These are phyloP conservation scores for Ophiostoma sp. DNA, from an alignment of 2,329 filamentous ascomycete genomes.

Conservation along the genomic window DNA sequence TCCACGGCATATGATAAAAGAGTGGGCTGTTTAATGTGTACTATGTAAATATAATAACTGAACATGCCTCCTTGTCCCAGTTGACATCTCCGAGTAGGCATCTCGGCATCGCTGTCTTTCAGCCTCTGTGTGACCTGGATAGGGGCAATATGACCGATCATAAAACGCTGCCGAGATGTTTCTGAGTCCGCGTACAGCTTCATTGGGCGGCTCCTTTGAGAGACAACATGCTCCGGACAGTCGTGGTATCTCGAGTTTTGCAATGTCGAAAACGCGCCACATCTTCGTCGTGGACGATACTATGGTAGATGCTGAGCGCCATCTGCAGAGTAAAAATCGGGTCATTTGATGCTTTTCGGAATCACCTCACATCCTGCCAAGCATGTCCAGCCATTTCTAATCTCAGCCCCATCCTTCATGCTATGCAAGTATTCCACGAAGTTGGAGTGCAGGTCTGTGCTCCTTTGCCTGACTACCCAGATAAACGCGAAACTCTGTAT, in stretches of 20 bases:
- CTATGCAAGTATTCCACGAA: neutral
- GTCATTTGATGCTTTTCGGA: neutral
- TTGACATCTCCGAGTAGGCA: too few species aligned
- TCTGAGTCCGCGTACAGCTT: neutral
- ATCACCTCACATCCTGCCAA: neutral
- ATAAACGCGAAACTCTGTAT: too few species aligned
- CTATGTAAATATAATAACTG: neutral
- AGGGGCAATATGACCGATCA: conserved; percentile 2
- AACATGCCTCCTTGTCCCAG: neutral
- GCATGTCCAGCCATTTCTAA: neutral
- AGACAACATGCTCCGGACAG: neutral
- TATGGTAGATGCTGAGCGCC: neutral
- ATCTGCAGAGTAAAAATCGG: neutral
- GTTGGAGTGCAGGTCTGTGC: neutral
- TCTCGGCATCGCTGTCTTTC: neutral
- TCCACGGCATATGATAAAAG: neutral
- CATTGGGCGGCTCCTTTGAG: too few species aligned
- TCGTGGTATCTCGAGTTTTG: neutral
- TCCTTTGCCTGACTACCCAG: neutral
- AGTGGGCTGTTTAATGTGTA: neutral
- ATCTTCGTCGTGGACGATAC: neutral
- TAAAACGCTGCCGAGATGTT: neutral
- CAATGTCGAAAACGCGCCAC: neutral
- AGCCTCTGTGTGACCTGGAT: neutral
- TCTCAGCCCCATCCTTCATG: neutral